Base-by-base conservation (phyloP, 306 rosid genomes). In the Trifolium dubium region DNA sequence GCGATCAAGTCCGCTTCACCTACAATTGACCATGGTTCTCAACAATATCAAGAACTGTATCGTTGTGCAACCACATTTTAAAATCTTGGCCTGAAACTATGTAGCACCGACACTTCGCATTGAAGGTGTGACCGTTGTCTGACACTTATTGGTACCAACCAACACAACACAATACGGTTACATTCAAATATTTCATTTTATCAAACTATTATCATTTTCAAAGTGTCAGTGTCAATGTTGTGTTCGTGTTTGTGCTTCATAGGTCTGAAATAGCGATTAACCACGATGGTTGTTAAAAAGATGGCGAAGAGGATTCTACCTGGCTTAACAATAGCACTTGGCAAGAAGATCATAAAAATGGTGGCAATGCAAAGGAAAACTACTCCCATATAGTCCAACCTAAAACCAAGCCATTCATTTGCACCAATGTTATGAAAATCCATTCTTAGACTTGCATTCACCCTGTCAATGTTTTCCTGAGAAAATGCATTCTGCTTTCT, bases 361-460 rank as follows among this genome's bases (percentile, higher is more conserved):
- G 98, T 83, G 74, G 94, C 81, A 50, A 80, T 1, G 73, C 96
- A 87, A 64, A 92, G 91, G 71, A 92, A 81, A 76, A 82, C 5
- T 51, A 87, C 85, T 70, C 92, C 98, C 55, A 83, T 77, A 8
- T 84, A 74, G 81, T 92, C 98, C 56, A 88, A 72, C 49, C 98
- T 92, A 75, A 85, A 88, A 63, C 96, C 92, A 76, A 92, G 83
- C 98, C 98, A 92, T 80, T 87, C 98, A 43, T 92, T 90, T 10
- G 96, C 85, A 18, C 92, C 96, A 62, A 83, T 84, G 78, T 90
- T 92, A 86, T 92, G 92, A 87, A 92, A 88, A 79, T 92, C 92
- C 96, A 88, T 88, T 34, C 98, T 83, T 64, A 92, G 44, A 76
- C 88, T 92, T 53, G 81, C 86, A 81, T 92, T 88, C 13, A 92